Percentiles rank a stretch among this genome's conserved stretches.
Evolutionary conservation across 768 basidiomycete species (phyloP).

Genomic region (Russula griseocarnosa): DNA sequence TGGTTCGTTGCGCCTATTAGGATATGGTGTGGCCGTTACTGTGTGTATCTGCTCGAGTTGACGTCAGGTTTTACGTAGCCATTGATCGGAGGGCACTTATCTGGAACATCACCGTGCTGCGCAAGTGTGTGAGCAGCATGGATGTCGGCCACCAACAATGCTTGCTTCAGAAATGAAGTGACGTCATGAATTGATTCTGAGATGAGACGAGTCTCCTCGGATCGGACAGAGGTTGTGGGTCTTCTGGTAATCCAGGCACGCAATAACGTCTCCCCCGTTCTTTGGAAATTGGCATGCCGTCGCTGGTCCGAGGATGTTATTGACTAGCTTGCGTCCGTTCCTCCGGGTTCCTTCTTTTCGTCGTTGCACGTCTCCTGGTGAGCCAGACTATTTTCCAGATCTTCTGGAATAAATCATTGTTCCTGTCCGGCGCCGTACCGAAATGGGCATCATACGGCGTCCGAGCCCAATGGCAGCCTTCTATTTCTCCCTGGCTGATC

Average conservation of each 20-base stretch:
- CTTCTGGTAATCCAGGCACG: slow-evolving; percentile 8
- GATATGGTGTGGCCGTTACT: neutral
- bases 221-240: neutral
- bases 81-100: slow-evolving; percentile 2
- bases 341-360: neutral
- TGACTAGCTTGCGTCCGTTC: neutral
- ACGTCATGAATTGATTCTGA: slow-evolving; percentile 5
- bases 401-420: slow-evolving; percentile 11
- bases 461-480: neutral
- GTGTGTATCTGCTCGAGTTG: neutral
- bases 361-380: neutral
- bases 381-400: neutral
- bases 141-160: neutral
- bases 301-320: neutral
- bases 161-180: neutral
- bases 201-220: slow-evolving; percentile 1
- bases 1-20: neutral
- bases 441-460: slow-evolving; percentile 6
- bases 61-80: neutral
- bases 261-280: too few relatives aligned
- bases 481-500: slow-evolving; percentile 13
- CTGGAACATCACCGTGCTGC: slow-evolving; percentile 3
- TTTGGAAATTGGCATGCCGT: neutral
- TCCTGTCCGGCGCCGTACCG: neutral
- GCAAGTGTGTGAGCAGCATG: neutral